Evolutionary conservation across 1,284 basidiomycete species (phyloP), one percentile per base, ranked within the genome.

Genomic region (Cutaneotrichosporon cavernicola): DNA sequence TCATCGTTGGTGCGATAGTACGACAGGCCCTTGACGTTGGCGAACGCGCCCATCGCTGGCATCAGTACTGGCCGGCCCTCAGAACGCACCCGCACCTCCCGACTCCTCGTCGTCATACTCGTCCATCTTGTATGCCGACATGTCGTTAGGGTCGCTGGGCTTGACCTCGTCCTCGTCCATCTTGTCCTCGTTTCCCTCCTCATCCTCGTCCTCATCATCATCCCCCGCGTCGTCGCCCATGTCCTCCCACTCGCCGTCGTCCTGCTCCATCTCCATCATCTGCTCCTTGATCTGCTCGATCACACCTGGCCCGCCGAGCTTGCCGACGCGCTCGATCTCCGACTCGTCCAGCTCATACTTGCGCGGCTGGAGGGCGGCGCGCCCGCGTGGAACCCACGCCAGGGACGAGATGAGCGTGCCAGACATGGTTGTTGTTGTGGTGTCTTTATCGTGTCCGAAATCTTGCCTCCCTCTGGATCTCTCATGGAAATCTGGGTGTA

Each of bases 1-100:
- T 98, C 93, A 63, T 91, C 86, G 76, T 96, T 94, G 74, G 91
- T 88, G 59, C 88, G 88, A 80, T 97, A 95, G 77, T 91, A 97
- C 46, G 90, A 90, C 60, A 99, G 82, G 6, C 96, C 95, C 77
- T 97, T 97, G 81, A 99, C 92, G 76, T 93, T 97, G 79, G 89
- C 92, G 82, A 99, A 98, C 10, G 92, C 90, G 18, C 95, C 95
- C 76, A 86, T 84, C 40, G 86, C 90, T 91, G 67, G 18, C 5
- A 14, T 65, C 26, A 67, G 53, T 18, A 7, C 1, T 6, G 10
- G 8, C 16, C 18, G 4, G 3, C 16, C 16, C 1, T 7, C 10
- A 18, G 14, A 16, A 80, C 82, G 81, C 67, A 86, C 90, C 85
- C 49, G 85, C 83, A 62, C 86, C 77, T 51, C 72, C 82, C 64